Evolutionary conservation across 352 stramenopile genomes (phyloP).

Genomic region (Saprolegnia parasitica): DNA sequence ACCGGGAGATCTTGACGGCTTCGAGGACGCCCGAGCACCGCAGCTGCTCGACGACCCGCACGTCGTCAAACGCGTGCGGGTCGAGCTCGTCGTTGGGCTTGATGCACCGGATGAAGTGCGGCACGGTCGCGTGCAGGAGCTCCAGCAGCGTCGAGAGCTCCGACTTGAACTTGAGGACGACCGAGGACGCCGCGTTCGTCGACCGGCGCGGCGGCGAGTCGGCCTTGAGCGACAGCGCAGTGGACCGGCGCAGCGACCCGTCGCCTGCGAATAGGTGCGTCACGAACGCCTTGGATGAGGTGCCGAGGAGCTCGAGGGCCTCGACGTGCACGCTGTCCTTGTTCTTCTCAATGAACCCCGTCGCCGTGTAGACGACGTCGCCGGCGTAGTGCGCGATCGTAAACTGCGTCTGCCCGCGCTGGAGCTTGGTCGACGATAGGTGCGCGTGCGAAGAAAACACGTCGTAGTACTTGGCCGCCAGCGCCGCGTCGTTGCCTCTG

Average conservation of each 20-base stretch:
- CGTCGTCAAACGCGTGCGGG: conserved; percentile 55
- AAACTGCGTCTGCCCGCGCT: conserved; percentile 21
- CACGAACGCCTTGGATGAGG: neutral
- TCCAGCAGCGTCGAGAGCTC: conserved; percentile 91
- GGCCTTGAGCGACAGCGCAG: neutral
- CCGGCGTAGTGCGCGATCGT: conserved; percentile 28
- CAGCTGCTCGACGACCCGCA: conserved; percentile 78
- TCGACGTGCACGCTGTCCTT: conserved; percentile 36
- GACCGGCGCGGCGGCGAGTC: conserved; percentile 12
- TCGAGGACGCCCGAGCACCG: conserved; percentile 84
- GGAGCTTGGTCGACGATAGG: conserved; percentile 10
- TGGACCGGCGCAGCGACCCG: conserved; percentile 4
- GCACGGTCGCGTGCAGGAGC: conserved; percentile 91
- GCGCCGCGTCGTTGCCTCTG: conserved; percentile 29
- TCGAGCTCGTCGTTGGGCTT: conserved; percentile 82
- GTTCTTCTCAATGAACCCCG: conserved; percentile 33
- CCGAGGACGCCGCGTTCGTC: conserved; percentile 49
- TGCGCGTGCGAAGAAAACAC: conserved; percentile 46
- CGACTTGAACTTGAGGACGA: conserved; percentile 89
- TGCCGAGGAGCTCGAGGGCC: conserved; percentile 11
- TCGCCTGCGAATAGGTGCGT: conserved; percentile 50
- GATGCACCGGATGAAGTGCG: conserved; percentile 89
- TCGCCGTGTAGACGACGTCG: conserved; percentile 21
- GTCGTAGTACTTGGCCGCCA: conserved; percentile 29
- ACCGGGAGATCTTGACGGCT: conserved; percentile 85